phyloP scores from a whole-genome alignment of 306 rosid species.

The Rosa rugosa region DNA sequence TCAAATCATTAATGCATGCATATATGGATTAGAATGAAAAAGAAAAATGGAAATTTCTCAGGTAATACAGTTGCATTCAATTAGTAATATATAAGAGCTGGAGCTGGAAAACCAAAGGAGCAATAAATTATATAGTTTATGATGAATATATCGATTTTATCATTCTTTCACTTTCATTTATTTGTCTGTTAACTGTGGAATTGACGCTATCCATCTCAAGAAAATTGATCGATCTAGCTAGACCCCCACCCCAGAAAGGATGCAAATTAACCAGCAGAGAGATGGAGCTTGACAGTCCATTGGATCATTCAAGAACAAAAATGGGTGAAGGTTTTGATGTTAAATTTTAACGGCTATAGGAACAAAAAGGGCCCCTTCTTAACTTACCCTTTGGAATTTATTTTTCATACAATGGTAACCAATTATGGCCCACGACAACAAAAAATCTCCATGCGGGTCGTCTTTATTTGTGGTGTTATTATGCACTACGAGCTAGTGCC shows the following conservation, averaged over 20 bases:
- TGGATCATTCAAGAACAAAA: slow-evolving; percentile 30
- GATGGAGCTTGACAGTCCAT: slow-evolving; percentile 42
- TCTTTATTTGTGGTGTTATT: slow-evolving; percentile 19
- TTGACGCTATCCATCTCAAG: slow-evolving; percentile 1
- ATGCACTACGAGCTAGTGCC: slow-evolving; percentile 8
- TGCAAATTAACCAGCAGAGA: slow-evolving; percentile 2
- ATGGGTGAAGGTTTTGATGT: slow-evolving; percentile 39
- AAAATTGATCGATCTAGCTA: slow-evolving; percentile 3
- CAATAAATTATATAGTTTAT: not conserved
- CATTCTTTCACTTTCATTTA: slow-evolving; percentile 23
- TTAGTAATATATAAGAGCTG: not conserved
- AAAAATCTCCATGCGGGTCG: slow-evolving; percentile 11
- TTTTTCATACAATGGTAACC: not conserved
- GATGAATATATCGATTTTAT: not conserved
- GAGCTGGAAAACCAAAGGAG: not conserved
- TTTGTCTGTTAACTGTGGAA: slow-evolving; percentile 7
- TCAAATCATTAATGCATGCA: not conserved
- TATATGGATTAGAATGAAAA: not conserved
- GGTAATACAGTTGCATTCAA: not conserved
- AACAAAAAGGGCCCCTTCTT: slow-evolving; percentile 20
- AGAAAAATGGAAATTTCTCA: not conserved
- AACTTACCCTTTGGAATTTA: slow-evolving; percentile 23
- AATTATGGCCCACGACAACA: slow-evolving; percentile 12
- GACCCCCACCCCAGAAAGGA: slow-evolving; percentile 9
- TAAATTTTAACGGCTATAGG: slow-evolving; percentile 12